Evolutionary conservation across 345 rosid genomes (phyloP).

Genomic region (Reutealis trisperma): DNA sequence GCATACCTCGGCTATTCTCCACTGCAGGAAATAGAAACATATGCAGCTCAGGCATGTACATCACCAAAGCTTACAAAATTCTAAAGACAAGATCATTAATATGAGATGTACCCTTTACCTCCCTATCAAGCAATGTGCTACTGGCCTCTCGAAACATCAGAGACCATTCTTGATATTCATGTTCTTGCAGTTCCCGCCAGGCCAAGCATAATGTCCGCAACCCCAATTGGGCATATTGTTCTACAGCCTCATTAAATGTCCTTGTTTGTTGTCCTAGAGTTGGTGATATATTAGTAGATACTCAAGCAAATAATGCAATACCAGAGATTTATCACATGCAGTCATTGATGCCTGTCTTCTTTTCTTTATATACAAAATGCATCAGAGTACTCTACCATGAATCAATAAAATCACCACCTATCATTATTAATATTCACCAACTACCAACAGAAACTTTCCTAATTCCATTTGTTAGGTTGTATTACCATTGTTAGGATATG

Average conservation of each 20-base stretch:
- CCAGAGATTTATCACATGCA: not conserved
- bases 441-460: not conserved
- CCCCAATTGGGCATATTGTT: conserved; percentile 89
- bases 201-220: conserved; percentile 95
- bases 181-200: conserved; percentile 82
- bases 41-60: conserved; percentile 28
- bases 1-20: conserved; percentile 97
- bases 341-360: not conserved
- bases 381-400: not conserved
- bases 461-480: not conserved
- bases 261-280: conserved; percentile 86
- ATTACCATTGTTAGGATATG: not conserved
- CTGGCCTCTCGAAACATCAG: conserved; percentile 87
- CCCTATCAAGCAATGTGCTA: conserved; percentile 92
- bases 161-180: conserved; percentile 89
- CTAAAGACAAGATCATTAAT: conserved; percentile 5
- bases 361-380: not conserved
- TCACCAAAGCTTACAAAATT: conserved; percentile 17
- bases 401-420: not conserved
- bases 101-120: conserved; percentile 56
- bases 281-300: conserved; percentile 18
- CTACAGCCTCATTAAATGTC: conserved; percentile 78
- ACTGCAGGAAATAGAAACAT: conserved; percentile 50
- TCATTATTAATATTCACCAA: conserved; percentile 3
- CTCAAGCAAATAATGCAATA: conserved; percentile 1